Evolutionary conservation across 116 monocot species (phyloP), one percentile per base, ranked within the genome.

Genomic region (Phalaenopsis hybrid): DNA sequence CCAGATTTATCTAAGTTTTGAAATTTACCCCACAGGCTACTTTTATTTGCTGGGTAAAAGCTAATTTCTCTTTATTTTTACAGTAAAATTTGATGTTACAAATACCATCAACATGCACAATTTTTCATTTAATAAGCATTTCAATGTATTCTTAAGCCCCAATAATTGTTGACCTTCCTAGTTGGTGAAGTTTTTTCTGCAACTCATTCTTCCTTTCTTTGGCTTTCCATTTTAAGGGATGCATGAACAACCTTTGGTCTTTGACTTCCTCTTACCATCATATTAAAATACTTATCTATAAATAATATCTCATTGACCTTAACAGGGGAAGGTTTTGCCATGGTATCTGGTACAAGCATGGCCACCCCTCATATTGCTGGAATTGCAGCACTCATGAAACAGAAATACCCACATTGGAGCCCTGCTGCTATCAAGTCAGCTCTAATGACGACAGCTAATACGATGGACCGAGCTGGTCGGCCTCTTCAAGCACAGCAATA

Each of bases 311-410:
- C 20, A 5, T 75, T 45, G 75, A 75, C 18, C 37, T 75, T n/a
- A 78, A 78, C 87, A 96, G 96, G 96, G 20, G 94, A 94, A 87
- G 91, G 89, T 33, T 96, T 96, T 86, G 96, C 96, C 33, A 92
- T 96, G 96, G 78, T 92, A 59, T 96, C 96, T 79, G 96, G 96
- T n/a, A 96, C 96, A 10, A 96, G 96, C 63, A 96, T 96, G 96
- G 94, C 96, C 76, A 94, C 96, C 69, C 96, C 96, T 16, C 96
- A 96, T 78, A 96, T 96, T 78, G 87, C 96, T 25, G 96, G 96
- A 44, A 97, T 94, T 75, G 97, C 97, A 69, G 94, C 94, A n/a
- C 87, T 94, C 20, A 82, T 97, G 84, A 94, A 90, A 81, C 97
- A 94, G 72, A 92, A 91, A 78, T 88, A 94, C 58, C 94, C 88